Evolutionary conservation across 768 basidiomycete species (phyloP).

Genomic region (Cystofilobasidium bisporidii): DNA sequence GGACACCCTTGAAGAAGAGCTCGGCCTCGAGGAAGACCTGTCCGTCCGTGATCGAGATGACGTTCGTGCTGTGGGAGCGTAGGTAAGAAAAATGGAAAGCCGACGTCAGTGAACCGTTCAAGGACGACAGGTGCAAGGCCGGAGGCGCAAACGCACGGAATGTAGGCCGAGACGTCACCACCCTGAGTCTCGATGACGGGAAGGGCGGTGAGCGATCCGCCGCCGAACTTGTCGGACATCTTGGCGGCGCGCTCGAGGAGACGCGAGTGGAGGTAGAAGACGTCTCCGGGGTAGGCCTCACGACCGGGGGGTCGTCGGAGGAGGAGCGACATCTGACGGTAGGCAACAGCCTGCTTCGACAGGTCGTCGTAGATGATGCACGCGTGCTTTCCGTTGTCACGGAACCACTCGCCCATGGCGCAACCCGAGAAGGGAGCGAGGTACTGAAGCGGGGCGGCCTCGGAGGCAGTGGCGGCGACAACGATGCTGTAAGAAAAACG

Average conservation of each 20-base stretch:
- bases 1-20: slow-evolving; percentile 99
- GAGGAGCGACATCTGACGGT: slow-evolving; percentile 99
- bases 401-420: slow-evolving; percentile 99
- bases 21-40: slow-evolving; percentile 99
- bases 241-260: slow-evolving; percentile 99
- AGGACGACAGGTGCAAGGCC: too few relatives aligned
- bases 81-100: too few relatives aligned
- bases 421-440: slow-evolving; percentile 99
- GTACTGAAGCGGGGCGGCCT: slow-evolving; percentile 98
- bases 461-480: slow-evolving; percentile 97
- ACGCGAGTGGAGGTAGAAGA: slow-evolving; percentile 99
- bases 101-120: too few relatives aligned
- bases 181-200: slow-evolving; percentile 99
- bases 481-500: slow-evolving; percentile 52
- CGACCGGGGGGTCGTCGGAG: slow-evolving; percentile 96
- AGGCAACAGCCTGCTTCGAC: slow-evolving; percentile 99
- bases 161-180: slow-evolving; percentile 99
- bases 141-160: too few relatives aligned
- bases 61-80: too few relatives aligned
- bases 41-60: slow-evolving; percentile 99
- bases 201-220: slow-evolving; percentile 94
- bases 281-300: slow-evolving; percentile 48
- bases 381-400: slow-evolving; percentile 99
- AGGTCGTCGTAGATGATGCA: slow-evolving; percentile 99
- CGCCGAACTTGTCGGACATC: slow-evolving; percentile 98